Conservation (phyloP, 352 stramenopile genomes). For the Pythium oligandrum region DNA sequence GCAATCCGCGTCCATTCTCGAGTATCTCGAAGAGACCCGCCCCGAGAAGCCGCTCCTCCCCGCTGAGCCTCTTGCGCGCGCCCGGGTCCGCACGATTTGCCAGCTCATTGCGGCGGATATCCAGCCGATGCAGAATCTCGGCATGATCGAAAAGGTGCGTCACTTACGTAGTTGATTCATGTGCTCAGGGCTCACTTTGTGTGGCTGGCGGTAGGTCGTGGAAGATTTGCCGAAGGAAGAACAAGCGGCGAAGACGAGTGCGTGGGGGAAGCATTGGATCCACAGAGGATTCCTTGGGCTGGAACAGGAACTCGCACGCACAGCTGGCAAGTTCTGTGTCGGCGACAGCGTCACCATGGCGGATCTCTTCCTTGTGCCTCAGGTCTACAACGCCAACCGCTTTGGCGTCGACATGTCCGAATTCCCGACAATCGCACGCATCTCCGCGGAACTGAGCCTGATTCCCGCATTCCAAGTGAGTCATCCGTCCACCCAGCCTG, state of each 20-base stretch:
- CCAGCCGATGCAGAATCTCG: slow-evolving; percentile 89
- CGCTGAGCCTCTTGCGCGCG: slow-evolving; percentile 50
- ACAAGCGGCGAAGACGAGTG: slow-evolving; percentile 36
- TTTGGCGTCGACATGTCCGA: slow-evolving; percentile 87
- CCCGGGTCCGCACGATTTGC: slow-evolving; percentile 81
- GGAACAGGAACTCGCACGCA: slow-evolving; percentile 56
- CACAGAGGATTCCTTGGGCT: slow-evolving; percentile 78
- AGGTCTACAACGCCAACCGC: slow-evolving; percentile 90
- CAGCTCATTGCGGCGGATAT: slow-evolving; percentile 89
- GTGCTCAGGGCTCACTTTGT: not conserved
- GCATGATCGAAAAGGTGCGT: slow-evolving; percentile 53
- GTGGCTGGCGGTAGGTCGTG: slow-evolving; percentile 7
- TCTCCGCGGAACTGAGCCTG: slow-evolving; percentile 57
- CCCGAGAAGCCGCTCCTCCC: slow-evolving; percentile 68
- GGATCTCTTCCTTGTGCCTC: slow-evolving; percentile 87
- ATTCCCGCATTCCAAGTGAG: slow-evolving; percentile 81
- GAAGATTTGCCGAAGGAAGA: slow-evolving; percentile 42
- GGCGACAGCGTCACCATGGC: slow-evolving; percentile 81
- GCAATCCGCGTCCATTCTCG: slow-evolving; percentile 90
- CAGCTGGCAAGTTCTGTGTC: slow-evolving; percentile 61
- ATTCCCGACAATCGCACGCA: slow-evolving; percentile 81
- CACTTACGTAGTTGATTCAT: not conserved
- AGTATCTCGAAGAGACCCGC: slow-evolving; percentile 90
- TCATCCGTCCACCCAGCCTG: slow-evolving; percentile 78
- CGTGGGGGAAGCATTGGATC: slow-evolving; percentile 70